These are phyloP conservation scores for Knufia fluminis DNA, from an alignment of 2,329 filamentous ascomycete genomes.

Conservation along the genomic window DNA sequence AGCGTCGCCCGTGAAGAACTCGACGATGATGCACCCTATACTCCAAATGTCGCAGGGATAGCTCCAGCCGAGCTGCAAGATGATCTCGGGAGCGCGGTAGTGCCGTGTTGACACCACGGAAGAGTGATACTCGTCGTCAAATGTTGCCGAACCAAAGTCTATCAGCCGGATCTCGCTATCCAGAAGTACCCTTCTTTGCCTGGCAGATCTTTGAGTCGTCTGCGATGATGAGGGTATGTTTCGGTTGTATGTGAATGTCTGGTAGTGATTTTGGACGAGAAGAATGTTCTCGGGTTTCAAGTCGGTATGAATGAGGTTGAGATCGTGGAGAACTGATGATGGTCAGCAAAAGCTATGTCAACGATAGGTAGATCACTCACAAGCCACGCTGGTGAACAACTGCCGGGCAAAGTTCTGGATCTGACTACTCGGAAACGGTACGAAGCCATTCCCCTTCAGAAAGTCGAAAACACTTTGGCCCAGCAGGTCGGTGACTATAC, in stretches of 20 bases:
- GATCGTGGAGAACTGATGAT: conserved; percentile 72
- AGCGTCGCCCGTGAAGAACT: conserved; percentile 60
- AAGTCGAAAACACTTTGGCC: conserved; percentile 98
- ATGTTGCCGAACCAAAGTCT: conserved; percentile 59
- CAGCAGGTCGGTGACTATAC: conserved; percentile 66
- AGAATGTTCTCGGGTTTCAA: conserved; percentile 57
- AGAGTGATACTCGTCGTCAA: conserved; percentile 60
- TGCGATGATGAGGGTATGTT: conserved; percentile 57
- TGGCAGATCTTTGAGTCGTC: conserved; percentile 47
- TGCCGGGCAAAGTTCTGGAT: conserved; percentile 96
- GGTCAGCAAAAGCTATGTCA: conserved; percentile 23
- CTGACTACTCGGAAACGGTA: conserved; percentile 95
- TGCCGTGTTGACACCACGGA: conserved; percentile 59
- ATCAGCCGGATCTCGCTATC: conserved; percentile 59
- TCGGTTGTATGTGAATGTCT: conserved; percentile 61
- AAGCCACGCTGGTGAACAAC: conserved; percentile 94
- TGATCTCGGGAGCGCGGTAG: conserved; percentile 59
- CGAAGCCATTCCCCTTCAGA: conserved; percentile 86
- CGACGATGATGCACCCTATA: conserved; percentile 59
- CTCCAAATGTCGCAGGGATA: conserved; percentile 63
- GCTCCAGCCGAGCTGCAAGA: conserved; percentile 58
- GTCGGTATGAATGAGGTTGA: conserved; percentile 86
- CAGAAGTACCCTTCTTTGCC: conserved; percentile 54
- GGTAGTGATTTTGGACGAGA: conserved; percentile 54
- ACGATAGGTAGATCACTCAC: conserved; percentile 47